Base-by-base conservation (phyloP, 2,329 filamentous ascomycete genomes). In the Colletotrichum nymphaeae region DNA sequence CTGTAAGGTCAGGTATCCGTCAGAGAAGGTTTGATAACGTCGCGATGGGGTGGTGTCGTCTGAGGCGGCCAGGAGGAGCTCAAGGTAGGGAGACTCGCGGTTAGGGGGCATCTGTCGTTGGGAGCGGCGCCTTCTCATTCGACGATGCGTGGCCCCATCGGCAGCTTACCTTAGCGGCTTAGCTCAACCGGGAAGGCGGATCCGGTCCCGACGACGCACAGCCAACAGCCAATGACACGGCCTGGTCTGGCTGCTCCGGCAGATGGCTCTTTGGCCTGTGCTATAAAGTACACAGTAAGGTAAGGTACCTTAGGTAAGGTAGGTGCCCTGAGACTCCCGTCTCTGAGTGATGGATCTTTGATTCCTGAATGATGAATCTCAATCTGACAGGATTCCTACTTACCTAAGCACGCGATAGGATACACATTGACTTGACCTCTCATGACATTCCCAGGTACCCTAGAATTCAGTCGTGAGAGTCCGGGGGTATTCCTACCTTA, bases 51-150 rank as follows among this genome's bases (percentile, higher is more conserved):
- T 66, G 56, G 56, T 58, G 70, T 55, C 42, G 66, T 69, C 64
- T 32, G 65, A 56, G 24, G 24, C 42, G 24, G 32, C 24, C 56
- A 24, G 14, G 26, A 37, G 42, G 56, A 58, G 42, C 49, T 57
- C 53, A 52, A 37, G 63, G 22, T 12, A 64, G 46, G 37, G 66
- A 72, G 69, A 53, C 65, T 72, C 59, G 52, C 9, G 52, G 42
- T 72, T 56, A 68, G 49, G 53, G 59, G 59, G n/a, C 60, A 55
- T 42, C 55, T 70, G 70, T 65, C 66, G 65, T 70, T 69, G 55
- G 30, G 37, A 55, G 35, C 56, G 55, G 55, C 59, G 9, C 28
- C 42, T 49, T 56, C 55, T 37, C 26, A 73, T 70, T 73, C 55
- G 70, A 62, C 59, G 26, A 49, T 19, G 60, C 42, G 37, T 64